These are phyloP conservation scores for Scleromitrula shiraiana DNA, from an alignment of 2,329 filamentous ascomycete species.

Conservation along the genomic window DNA sequence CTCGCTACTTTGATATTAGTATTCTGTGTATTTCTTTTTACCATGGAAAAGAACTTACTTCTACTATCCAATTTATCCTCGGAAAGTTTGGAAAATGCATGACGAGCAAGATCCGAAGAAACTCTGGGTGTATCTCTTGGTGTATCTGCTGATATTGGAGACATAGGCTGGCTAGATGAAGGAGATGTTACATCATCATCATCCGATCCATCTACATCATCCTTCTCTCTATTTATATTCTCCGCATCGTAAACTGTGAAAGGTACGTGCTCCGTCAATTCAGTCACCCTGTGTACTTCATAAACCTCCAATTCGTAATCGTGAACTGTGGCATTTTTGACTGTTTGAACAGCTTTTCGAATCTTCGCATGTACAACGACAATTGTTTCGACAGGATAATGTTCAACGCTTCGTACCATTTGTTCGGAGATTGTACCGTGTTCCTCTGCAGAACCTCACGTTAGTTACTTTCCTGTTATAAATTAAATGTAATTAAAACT, in stretches of 20 bases:
- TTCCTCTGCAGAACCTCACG: background rate
- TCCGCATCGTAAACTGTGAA: constrained; percentile 67
- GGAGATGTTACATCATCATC: constrained; percentile 7
- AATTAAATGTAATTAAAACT: constrained; percentile 7
- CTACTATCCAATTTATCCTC: constrained; percentile 6
- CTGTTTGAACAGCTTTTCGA: constrained; percentile 63
- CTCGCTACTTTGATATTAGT: constrained; percentile 13
- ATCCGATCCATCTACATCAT: constrained; percentile 36
- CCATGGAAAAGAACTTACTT: constrained; percentile 9
- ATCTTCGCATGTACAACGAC: constrained; percentile 69
- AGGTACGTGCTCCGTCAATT: constrained; percentile 53
- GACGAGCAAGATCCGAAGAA: constrained; percentile 8
- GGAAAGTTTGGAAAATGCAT: constrained; percentile 5
- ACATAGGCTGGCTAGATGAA: background rate
- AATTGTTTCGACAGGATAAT: constrained; percentile 69
- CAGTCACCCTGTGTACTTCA: constrained; percentile 53
- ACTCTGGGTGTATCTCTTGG: constrained; percentile 3
- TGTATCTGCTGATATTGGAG: constrained; percentile 1
- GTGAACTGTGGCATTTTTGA: constrained; percentile 69
- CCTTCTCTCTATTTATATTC: constrained; percentile 46
- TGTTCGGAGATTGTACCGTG: constrained; percentile 47
- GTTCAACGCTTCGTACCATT: constrained; percentile 84
- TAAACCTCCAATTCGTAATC: constrained; percentile 68
- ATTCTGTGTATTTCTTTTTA: constrained; percentile 7
- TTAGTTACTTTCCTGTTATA: background rate